Base-by-base conservation (phyloP, 164 flowering plant genomes). In the Sextonia rubra region DNA sequence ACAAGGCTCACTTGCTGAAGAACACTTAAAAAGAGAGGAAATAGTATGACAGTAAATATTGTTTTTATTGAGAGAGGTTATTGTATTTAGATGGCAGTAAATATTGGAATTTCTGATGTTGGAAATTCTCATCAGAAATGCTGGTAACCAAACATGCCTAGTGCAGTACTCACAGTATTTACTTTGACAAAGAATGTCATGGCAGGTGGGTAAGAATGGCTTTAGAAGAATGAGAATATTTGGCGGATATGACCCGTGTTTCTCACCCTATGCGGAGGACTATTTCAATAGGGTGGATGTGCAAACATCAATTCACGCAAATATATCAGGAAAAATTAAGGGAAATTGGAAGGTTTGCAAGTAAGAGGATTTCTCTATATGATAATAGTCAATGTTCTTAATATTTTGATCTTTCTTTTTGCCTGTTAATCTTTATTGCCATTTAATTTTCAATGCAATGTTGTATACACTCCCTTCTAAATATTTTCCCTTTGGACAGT, bases 171-270 rank as follows among this genome's bases (percentile, higher is more conserved):
- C 6, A 47, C 9, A 47, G 12, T 52, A 52, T 52, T 52, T 9
- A 52, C 20, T 52, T 3, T 1, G 44, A 52, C 58, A 14, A 52
- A 12, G 20, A 52, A 52, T 52, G 58, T 14, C 20, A 52, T 17
- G 12, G 18, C 44, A 62, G 74, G 23, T 47, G 3, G 44, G 12
- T 22, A 70, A n/a, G 58, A 48, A 15, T 9, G 18, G 47, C 12
- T 63, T 78, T 65, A 77, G 77, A 75, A 81, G 80, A 64, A 75
- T 75, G 78, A 84, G 80, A 74, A 75, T 83, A 23, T 78, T 71
- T 1, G 89, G 86, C 70, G 92, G 91, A 2, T 85, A 87, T 76
- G 88, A 90, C 56, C 96, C 96, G 0, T 90, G 96, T 76, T 87
- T 29, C 62, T 72, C 86, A 2, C 6, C 37, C 15, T 76, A 87